Base-by-base conservation (phyloP, 352 stramenopile species). In the Phytopythium delawarense region DNA sequence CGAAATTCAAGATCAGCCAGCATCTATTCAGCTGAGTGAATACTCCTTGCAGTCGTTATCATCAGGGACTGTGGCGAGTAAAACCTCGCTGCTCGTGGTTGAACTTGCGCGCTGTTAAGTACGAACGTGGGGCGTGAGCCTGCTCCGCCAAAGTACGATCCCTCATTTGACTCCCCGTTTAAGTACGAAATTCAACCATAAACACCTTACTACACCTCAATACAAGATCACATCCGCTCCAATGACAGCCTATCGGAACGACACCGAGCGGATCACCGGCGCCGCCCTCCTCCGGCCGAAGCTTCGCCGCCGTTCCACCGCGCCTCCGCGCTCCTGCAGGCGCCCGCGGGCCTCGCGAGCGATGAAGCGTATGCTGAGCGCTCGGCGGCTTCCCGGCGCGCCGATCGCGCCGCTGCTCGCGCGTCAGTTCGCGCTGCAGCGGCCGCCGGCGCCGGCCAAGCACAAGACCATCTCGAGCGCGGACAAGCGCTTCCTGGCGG, bases 401-500 rank as follows among this genome's bases (percentile, higher is more conserved):
- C 30, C 23, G 3, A 52, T 52, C 2, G 18, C 50, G 30, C 30
- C 50, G 50, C 30, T 42, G 18, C 23, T 57, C 30, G 16, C 50
- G 50, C 50, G 50, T 0, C 30, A 28, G 30, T 42, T 57, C 50
- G n/a, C 32, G 18, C 50, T 28, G 30, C 20, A 23, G 50, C 28
- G 25, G 54, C 54, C 34, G 7, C 35, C 21, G 3, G 13, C 18
- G 18, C 50, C 58, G 6, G 40, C 52, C 15, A 32, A 61, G 12
- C 57, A 65, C 30, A 32, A 42, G 21, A 61, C 69, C 28, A 74
- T 76, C 49, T 69, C 70, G 7, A 61, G 72, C 15, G 76, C 75
- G 35, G 77, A 90, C 57, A 77, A 72, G 45, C 59, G 76, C 11
- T 89, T 92, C 51, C 61, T 92, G 40, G 45, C 55, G 0, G 80